Evolutionary conservation across 495 filamentous ascomycete genomes (phyloP), one percentile per base, ranked within the genome.

Genomic region (Penicillium fimorum): DNA sequence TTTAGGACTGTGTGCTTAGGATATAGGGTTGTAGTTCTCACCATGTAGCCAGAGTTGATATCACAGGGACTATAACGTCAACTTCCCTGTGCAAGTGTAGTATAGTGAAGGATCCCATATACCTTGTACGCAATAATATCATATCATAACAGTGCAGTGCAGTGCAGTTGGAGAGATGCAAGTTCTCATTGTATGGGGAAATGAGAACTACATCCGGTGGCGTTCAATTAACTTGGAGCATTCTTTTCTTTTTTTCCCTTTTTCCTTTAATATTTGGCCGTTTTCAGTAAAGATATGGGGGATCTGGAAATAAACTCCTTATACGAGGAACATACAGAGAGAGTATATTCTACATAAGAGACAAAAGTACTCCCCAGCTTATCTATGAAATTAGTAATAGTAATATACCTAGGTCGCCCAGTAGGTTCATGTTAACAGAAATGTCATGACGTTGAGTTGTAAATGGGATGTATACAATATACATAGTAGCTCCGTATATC

Each of bases 121-220:
- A 11, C 32, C 32, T 4, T 5, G 11, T 33, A 11, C 10, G 22
- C 12, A 35, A 6, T 35, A 35, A 22, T 35, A 13, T 35, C 11
- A 35, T 33, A 35, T 11, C 15, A 25, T 24, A 22, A 22, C 22
- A 22, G 22, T 22, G 22, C 22, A 22, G 41, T n/a, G n/a, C n/a
- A n/a, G n/a, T n/a, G n/a, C n/a, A n/a, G n/a, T n/a, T n/a, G n/a
- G 25, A 30, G 24, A 47, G 44, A 47, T 20, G 10, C 44, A 17
- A 47, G 44, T 20, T 30, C 44, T 47, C 44, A 47, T 47, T 29
- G 27, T 47, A 30, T 51, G 49, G 49, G 49, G 49, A 51, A 51
- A 18, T 51, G 17, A 25, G 15, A 20, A 51, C 24, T 10, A 27
- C 49, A 17, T 30, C 49, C 49, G 49, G 44, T 47, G 44, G 35